These are phyloP conservation scores for Aspergillus homomorphus DNA, from an alignment of 495 filamentous ascomycete species.

Conservation along the genomic window DNA sequence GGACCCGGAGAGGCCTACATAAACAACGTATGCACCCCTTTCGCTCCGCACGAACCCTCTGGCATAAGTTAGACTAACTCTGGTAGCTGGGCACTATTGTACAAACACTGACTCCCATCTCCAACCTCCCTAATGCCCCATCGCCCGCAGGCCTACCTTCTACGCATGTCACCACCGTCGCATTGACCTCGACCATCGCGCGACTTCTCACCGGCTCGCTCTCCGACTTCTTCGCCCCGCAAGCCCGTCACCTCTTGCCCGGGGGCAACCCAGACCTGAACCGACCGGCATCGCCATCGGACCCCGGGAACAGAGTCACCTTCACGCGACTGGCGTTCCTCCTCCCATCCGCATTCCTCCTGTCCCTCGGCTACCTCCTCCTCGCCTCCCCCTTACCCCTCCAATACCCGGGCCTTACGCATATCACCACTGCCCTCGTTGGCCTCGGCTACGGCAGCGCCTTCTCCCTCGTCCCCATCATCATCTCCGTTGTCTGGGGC, in stretches of 20 bases:
- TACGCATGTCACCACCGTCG: constrained; percentile 88
- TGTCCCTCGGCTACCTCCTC: constrained; percentile 72
- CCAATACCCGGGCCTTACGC: constrained; percentile 65
- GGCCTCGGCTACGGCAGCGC: constrained; percentile 90
- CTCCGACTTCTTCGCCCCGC: constrained; percentile 82
- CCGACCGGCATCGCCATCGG: constrained; percentile 25
- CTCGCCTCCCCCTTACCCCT: constrained; percentile 71
- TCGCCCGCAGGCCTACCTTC: constrained; percentile 67
- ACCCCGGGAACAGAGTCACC: constrained; percentile 39
- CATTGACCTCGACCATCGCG: constrained; percentile 83
- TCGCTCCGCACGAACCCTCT: constrained; percentile 1
- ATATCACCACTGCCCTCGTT: constrained; percentile 73
- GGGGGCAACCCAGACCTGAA: constrained; percentile 29
- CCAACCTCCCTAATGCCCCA: constrained; percentile 38
- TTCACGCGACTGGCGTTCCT: constrained; percentile 81
- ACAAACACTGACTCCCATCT: constrained; percentile 71
- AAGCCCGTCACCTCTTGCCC: constrained; percentile 39
- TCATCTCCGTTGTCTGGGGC: constrained; percentile 93
- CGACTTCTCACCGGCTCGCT: constrained; percentile 81
- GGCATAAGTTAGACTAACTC: not conserved
- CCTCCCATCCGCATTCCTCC: constrained; percentile 65
- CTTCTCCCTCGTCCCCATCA: constrained; percentile 85
- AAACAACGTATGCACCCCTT: constrained; percentile 62
- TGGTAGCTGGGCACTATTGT: constrained; percentile 81
- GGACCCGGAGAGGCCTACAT: constrained; percentile 95